phyloP scores from a whole-genome alignment of 2,329 filamentous ascomycete species.

The Dothistroma septosporum region DNA sequence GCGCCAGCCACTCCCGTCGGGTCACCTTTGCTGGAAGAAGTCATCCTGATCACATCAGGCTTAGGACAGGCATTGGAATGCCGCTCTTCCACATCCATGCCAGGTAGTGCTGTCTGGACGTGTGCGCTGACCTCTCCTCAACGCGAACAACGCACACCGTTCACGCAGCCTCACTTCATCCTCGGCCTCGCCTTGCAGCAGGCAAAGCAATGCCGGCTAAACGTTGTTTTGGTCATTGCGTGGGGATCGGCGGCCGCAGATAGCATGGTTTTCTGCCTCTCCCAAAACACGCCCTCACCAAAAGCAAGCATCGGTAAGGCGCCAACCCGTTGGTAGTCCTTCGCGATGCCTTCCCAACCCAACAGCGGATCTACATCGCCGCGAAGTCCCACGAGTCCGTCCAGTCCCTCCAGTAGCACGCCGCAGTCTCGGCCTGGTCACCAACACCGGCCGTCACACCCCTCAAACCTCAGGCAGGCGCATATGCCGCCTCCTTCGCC shows the following conservation, averaged over 20 bases:
- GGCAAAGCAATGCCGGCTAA: background rate
- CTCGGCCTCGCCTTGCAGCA: background rate
- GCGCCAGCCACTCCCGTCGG: background rate
- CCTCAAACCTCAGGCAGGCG: constrained; percentile 38
- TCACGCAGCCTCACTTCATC: background rate
- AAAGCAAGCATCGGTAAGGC: background rate
- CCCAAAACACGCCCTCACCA: background rate
- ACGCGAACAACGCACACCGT: background rate
- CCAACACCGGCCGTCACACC: constrained; percentile 29
- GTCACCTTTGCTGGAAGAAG: background rate
- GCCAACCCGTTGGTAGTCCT: background rate
- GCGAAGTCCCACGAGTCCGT: constrained; percentile 10
- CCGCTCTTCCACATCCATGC: background rate
- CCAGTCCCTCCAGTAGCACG: constrained; percentile 8
- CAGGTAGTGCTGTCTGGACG: background rate
- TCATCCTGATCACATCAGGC: background rate
- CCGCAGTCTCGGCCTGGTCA: constrained; percentile 10
- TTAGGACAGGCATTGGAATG: background rate
- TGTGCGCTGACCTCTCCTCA: background rate
- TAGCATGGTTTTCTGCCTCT: background rate
- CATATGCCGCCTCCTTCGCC: constrained; percentile 44
- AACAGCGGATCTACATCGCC: background rate
- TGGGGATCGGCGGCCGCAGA: background rate
- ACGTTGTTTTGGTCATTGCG: background rate
- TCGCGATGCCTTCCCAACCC: background rate